A percentile compares a stretch with the other conserved stretches of the same genome.
Evolutionary conservation across 495 filamentous ascomycete genomes (phyloP).

Genomic region (Friedmanniomyces simplex): DNA sequence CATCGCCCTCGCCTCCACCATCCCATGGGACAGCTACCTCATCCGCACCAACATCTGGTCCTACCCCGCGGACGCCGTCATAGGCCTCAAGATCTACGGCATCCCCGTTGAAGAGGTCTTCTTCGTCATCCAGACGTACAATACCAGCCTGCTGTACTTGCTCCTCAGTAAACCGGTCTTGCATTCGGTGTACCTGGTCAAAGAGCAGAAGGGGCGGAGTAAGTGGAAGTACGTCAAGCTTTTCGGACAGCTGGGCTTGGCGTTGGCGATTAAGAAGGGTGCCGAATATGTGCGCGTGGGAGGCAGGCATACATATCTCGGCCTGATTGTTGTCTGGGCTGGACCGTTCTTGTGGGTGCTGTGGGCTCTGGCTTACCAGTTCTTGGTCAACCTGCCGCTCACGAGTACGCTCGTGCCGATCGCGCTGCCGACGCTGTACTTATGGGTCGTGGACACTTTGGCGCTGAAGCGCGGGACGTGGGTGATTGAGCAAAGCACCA

Average conservation of each 20-base stretch:
- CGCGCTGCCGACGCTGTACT: conserved; percentile 49
- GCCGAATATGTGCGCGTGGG: conserved; percentile 32
- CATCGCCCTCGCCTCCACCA: conserved; percentile 50
- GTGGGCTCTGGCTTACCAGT: conserved; percentile 50
- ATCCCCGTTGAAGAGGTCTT: conserved; percentile 60
- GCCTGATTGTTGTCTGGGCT: conserved; percentile 58
- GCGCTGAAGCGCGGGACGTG: conserved; percentile 53
- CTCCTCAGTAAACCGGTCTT: conserved; percentile 53
- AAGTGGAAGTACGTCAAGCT: conserved; percentile 27
- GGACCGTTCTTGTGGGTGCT: conserved; percentile 49
- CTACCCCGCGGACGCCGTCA: conserved; percentile 50
- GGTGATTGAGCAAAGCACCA: conserved; percentile 53
- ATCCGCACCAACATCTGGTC: conserved; percentile 54
- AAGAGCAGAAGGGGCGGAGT: conserved; percentile 13
- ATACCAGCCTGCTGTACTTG: conserved; percentile 53
- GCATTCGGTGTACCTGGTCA: conserved; percentile 42
- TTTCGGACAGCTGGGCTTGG: conserved; percentile 36
- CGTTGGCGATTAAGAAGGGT: conserved; percentile 31
- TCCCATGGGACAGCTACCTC: conserved; percentile 63
- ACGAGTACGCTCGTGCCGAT: conserved; percentile 45
- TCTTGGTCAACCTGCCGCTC: conserved; percentile 45
- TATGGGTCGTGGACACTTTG: conserved; percentile 57
- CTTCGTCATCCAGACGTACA: conserved; percentile 67
- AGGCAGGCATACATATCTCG: conserved; percentile 47
- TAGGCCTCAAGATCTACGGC: conserved; percentile 45